Base-by-base conservation (phyloP, 2,329 filamentous ascomycete genomes). In the Claviceps arundinis region DNA sequence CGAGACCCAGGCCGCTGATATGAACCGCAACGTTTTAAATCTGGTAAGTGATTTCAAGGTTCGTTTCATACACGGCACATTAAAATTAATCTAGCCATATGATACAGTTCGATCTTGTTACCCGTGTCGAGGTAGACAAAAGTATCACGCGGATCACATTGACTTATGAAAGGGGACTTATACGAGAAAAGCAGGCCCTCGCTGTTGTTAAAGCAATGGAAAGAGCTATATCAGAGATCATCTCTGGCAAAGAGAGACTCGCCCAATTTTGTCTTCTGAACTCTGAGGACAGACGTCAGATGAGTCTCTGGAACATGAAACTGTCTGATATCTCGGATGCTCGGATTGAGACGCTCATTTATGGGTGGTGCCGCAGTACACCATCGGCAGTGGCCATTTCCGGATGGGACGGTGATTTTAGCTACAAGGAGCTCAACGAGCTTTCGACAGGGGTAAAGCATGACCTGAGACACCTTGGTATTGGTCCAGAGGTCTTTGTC, bases 341-440 rank as follows among this genome's bases (percentile, higher is more conserved):
- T 8, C 11, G 22, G 37, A 40, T 40, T 37, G 37, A 40, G 4
- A 14, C 34, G 6, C 47, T 41, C 22, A 48, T 48, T 8, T 2
- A 9, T 11, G 37, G 17, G 37, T 37, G 37, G 14, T 48, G 47
- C 19, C 13, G 37, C 19, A 14, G 14, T 6, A 40, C 34, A 19
- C 47, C 47, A 8, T 41, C 47, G 1, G 47, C 47, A 11, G 11
- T 24, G 37, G 55, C 55, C 8, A 37, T 56, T 3, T 49, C 37
- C 17, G 50, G 55, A 17, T 57, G 56, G 56, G 60, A 73, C 73
- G 50, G 76, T 70, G 60, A 68, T 66, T 55, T 68, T 68, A 51
- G 59, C 65, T 22, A 68, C 50, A 54, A 64, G 56, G 43, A 72
- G 24, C 60, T 72, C 3, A 34, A 56, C 34, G n/a, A 14, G 8